Conservation (phyloP, 257 asterid genomes). For the Nicotiana tomentosiformis region DNA sequence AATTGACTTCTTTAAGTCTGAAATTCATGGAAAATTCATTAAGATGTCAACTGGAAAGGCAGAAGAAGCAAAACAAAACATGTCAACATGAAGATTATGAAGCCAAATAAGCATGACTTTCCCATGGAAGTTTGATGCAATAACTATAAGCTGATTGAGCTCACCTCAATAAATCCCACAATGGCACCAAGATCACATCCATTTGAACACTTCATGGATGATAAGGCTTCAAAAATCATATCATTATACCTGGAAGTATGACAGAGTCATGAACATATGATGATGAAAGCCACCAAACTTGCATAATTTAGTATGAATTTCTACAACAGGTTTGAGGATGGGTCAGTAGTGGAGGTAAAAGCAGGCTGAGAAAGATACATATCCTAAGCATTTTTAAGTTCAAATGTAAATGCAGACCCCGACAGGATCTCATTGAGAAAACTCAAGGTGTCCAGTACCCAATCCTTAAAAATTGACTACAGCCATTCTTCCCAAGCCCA, state of each 20-base stretch:
- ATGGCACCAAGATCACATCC: slow-evolving; percentile 48
- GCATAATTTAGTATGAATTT: neutral
- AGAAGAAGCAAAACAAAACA: slow-evolving; percentile 1
- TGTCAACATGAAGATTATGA: neutral
- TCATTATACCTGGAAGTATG: slow-evolving; percentile 29
- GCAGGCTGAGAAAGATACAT: slow-evolving; percentile 4
- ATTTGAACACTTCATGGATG: slow-evolving; percentile 33
- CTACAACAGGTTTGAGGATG: neutral
- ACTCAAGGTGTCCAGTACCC: neutral
- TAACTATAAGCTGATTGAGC: slow-evolving; percentile 1
- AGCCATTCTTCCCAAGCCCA: neutral
- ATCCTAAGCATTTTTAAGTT: neutral
- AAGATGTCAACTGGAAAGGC: neutral
- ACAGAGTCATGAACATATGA: slow-evolving; percentile 13
- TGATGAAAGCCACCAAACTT: slow-evolving; percentile 2
- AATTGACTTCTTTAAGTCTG: neutral
- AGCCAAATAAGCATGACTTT: neutral
- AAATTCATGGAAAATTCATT: neutral
- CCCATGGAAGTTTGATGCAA: neutral
- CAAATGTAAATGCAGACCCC: neutral
- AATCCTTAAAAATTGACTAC: neutral
- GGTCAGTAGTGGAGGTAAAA: neutral
- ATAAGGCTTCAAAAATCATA: slow-evolving; percentile 54
- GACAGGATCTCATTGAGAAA: neutral
- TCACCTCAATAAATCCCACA: slow-evolving; percentile 49